A percentile compares a stretch with the other conserved stretches of the same genome.
Evolutionary conservation across 2,329 filamentous ascomycete genomes (phyloP).

Genomic region (Fusarium sp.): DNA sequence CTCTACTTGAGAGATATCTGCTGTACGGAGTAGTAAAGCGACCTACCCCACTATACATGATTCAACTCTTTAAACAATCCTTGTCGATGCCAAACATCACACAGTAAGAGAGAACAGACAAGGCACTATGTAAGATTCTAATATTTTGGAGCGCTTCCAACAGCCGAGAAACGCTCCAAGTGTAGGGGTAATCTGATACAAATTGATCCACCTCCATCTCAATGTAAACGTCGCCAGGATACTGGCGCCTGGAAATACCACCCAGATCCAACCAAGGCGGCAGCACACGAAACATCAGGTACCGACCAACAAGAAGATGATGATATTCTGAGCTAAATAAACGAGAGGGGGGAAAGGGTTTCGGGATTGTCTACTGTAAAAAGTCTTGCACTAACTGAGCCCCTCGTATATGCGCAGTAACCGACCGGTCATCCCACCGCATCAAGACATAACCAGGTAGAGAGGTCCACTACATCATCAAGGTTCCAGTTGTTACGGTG

Average conservation of each 20-base stretch:
- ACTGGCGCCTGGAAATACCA: conserved; percentile 6
- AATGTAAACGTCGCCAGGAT: conserved; percentile 18
- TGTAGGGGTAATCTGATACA: neutral
- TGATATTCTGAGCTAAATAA: neutral
- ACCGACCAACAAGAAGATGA: conserved; percentile 3
- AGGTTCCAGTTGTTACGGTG: neutral
- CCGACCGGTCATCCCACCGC: neutral
- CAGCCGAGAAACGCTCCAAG: neutral
- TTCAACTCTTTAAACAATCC: neutral
- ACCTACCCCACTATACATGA: conserved; percentile 13
- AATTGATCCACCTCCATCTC: neutral
- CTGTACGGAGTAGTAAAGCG: neutral
- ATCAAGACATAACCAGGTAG: neutral
- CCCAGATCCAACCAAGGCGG: conserved; percentile 4
- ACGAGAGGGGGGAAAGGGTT: neutral
- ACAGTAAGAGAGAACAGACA: conserved; percentile 5
- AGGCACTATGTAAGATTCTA: conserved; percentile 19
- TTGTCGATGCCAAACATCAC: neutral
- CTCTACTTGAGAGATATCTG: conserved; percentile 5
- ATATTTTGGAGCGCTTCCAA: neutral
- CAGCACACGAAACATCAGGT: neutral
- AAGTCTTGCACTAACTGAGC: neutral
- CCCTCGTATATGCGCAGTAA: neutral
- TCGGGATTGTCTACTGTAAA: neutral
- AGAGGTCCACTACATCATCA: neutral